These are phyloP conservation scores for Arthrobotrys sinensis DNA, from an alignment of 2,329 filamentous ascomycete genomes.

Conservation along the genomic window DNA sequence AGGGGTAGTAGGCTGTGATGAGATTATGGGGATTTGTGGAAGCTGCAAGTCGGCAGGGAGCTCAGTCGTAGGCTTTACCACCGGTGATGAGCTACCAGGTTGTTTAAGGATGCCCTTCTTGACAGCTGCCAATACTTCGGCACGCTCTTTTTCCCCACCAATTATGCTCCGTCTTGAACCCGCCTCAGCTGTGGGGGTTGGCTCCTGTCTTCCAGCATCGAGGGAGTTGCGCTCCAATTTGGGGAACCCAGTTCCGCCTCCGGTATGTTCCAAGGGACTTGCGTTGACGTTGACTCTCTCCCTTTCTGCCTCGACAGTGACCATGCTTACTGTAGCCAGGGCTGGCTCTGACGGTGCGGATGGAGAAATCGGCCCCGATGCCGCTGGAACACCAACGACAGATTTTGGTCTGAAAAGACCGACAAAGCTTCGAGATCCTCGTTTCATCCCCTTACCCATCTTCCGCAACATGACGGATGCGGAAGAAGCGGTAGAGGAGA, in stretches of 20 bases:
- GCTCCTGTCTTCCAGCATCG: constrained; percentile 71
- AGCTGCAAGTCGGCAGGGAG: constrained; percentile 71
- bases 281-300: constrained; percentile 84
- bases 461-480: constrained; percentile 96
- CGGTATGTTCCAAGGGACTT: constrained; percentile 77
- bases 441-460: constrained; percentile 99
- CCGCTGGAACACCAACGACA: constrained; percentile 81
- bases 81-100: constrained; percentile 80
- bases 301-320: constrained; percentile 93
- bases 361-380: constrained; percentile 76
- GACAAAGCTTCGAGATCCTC: constrained; percentile 88
- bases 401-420: constrained; percentile 97
- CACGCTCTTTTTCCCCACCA: constrained; percentile 88
- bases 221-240: constrained; percentile 86
- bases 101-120: constrained; percentile 97
- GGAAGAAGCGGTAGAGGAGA: constrained; percentile 89
- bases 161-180: constrained; percentile 86
- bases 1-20: constrained; percentile 47
- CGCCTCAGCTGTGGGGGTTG: constrained; percentile 63
- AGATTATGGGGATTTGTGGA: constrained; percentile 67
- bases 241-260: constrained; percentile 84
- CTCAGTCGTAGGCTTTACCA: constrained; percentile 75
- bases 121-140: constrained; percentile 90
- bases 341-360: constrained; percentile 72
- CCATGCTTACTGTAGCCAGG: constrained; percentile 90